A percentile compares a stretch with the other conserved stretches of the same genome.
phyloP scores from a whole-genome alignment of 2,329 filamentous ascomycete species.

The Fusarium keratoplasticum region DNA sequence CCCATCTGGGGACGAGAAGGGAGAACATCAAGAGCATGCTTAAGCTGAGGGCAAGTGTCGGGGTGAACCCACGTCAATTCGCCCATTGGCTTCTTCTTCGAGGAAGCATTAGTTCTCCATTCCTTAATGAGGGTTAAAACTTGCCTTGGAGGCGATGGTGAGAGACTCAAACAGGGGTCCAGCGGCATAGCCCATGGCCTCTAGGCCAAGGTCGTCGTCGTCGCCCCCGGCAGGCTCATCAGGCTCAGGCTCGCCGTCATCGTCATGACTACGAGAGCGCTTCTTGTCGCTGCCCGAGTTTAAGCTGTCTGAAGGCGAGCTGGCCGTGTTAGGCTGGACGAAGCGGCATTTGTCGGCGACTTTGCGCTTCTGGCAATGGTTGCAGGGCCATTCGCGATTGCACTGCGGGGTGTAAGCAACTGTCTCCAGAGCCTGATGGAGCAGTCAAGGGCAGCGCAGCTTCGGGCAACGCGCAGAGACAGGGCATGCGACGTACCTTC shows the following conservation, averaged over 20 bases:
- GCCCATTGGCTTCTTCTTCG: constrained; percentile 26
- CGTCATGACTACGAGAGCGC: constrained; percentile 37
- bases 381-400: constrained; percentile 54
- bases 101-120: background rate
- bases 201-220: constrained; percentile 44
- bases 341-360: constrained; percentile 51
- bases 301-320: constrained; percentile 30
- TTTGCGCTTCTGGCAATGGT: constrained; percentile 54
- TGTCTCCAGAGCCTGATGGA: constrained; percentile 49
- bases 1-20: constrained; percentile 50
- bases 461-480: background rate
- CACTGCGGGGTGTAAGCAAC: constrained; percentile 45
- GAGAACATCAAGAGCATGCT: constrained; percentile 46
- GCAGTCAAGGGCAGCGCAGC: background rate
- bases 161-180: constrained; percentile 48
- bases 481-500: constrained; percentile 45
- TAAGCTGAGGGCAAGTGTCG: constrained; percentile 45
- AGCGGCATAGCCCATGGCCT: constrained; percentile 49
- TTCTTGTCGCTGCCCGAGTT: constrained; percentile 34
- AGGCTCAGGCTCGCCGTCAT: constrained; percentile 28
- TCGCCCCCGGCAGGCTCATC: constrained; percentile 41
- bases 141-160: constrained; percentile 39
- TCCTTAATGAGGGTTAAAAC: background rate
- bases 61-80: constrained; percentile 34
- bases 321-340: constrained; percentile 35